A percentile compares a stretch with the other conserved stretches of the same genome.
Evolutionary conservation across 306 rosid species (phyloP).

Genomic region (Cicer chorassanicum): DNA sequence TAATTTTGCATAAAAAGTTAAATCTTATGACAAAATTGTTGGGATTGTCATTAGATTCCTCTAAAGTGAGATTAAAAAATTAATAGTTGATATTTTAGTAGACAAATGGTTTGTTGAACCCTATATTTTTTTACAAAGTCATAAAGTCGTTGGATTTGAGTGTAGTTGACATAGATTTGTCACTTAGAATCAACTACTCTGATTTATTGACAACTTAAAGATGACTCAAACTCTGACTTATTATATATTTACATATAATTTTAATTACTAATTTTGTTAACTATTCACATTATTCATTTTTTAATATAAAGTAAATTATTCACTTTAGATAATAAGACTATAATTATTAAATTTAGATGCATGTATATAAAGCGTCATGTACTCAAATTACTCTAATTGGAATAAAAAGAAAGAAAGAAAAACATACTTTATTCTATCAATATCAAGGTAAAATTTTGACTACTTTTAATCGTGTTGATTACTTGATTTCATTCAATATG

Average conservation of each 20-base stretch:
- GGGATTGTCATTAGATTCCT: no score
- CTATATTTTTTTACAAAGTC: background rate
- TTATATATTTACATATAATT: background rate
- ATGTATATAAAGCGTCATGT: conserved; percentile 25
- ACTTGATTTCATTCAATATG: conserved; percentile 28
- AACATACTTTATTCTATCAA: background rate
- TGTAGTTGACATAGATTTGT: background rate
- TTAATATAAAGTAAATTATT: no score
- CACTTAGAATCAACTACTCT: background rate
- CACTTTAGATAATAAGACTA: no score
- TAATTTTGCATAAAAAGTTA: background rate
- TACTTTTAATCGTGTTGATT: conserved; percentile 39
- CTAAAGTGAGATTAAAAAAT: background rate
- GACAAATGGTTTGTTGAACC: background rate
- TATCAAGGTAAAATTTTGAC: conserved; percentile 38
- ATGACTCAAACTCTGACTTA: background rate
- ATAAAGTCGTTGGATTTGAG: background rate
- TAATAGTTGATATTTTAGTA: background rate
- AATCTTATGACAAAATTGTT: background rate
- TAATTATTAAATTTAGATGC: no score
- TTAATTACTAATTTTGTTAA: background rate
- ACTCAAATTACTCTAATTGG: conserved; percentile 28
- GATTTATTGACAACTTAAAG: no score
- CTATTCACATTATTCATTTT: background rate
- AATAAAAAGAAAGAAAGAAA: background rate